phyloP scores from a whole-genome alignment of 495 filamentous ascomycete genomes.

The Saxispiralis lemnorum region DNA sequence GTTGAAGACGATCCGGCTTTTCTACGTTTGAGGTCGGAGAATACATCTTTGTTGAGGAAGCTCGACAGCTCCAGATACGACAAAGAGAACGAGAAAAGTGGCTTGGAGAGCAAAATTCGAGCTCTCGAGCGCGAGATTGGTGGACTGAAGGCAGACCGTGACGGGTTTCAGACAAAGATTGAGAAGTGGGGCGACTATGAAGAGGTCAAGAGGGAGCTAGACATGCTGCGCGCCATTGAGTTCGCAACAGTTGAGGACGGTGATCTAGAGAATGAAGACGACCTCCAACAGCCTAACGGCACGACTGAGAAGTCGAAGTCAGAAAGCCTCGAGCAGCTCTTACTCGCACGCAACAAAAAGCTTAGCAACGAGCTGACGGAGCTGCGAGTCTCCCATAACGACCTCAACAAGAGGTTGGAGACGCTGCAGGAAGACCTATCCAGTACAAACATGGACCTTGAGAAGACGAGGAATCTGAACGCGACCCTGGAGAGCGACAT shows the following conservation, averaged over 20 bases:
- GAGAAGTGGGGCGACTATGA: conserved; percentile 89
- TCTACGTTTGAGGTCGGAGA: conserved; percentile 75
- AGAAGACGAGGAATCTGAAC: conserved; percentile 67
- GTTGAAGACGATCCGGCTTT: conserved; percentile 76
- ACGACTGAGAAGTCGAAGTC: conserved; percentile 40
- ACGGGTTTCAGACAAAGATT: conserved; percentile 56
- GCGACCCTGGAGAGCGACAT: conserved; percentile 86
- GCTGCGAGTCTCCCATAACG: conserved; percentile 82
- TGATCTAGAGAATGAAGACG: conserved; percentile 17
- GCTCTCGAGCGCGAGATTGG: conserved; percentile 55
- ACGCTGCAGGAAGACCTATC: conserved; percentile 69
- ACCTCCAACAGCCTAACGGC: conserved; percentile 29
- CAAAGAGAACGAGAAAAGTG: conserved; percentile 56
- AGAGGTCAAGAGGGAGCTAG: conserved; percentile 84
- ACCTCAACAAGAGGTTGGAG: conserved; percentile 65
- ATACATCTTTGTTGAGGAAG: conserved; percentile 72
- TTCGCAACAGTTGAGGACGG: conserved; percentile 46
- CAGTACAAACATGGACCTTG: conserved; percentile 66
- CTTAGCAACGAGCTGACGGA: conserved; percentile 83
- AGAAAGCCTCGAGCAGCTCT: conserved; percentile 74
- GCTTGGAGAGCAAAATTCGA: conserved; percentile 53
- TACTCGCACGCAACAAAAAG: conserved; percentile 89
- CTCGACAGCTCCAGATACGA: conserved; percentile 68
- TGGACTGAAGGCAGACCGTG: conserved; percentile 48
- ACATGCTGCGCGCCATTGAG: conserved; percentile 93